Evolutionary conservation across 148 eudicot genomes (phyloP), one percentile per base, ranked within the genome.

Genomic region (Dianthus caryophyllus): DNA sequence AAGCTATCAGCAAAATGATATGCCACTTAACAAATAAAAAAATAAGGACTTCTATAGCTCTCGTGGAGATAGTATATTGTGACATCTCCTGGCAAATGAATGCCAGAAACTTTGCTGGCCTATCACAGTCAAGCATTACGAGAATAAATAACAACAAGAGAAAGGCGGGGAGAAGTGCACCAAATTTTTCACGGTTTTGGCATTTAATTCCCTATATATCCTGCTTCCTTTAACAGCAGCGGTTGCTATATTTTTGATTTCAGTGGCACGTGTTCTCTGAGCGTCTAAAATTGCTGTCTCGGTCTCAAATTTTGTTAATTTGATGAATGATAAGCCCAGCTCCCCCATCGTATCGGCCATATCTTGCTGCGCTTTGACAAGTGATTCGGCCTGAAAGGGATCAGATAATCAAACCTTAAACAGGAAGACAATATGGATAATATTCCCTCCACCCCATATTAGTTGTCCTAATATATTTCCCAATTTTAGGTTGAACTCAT

Each of bases 291-390:
- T 18, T 1, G 96, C 90, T 65, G 83, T 71, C 81, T 86, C 82
- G 51, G 86, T 88, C 77, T 94, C 99, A 78, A 94, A 86, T 68
- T 90, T 94, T 20, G 97, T 82, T 79, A 94, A 70, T 78, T 90
- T 94, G 33, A 94, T 81, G 68, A 88, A 86, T 31, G 97, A 82
- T 29, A 94, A 70, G 51, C 99, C 99, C 70, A 94, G 71, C 47
- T 86, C 96, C 46, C 99, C 99, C 92, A 88, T 80, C 22, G 96
- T 84, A 67, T 90, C 95, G 48, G 90, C 97, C 84, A 88, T 82
- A 48, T 83, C 86, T 76, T 88, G 96, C 73, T 94, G 96, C 58
- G 88, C 87, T 75, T 90, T 94, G 52, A 86, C 96, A 75, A 90
- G 84, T 62, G 84, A 74, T 79, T 94, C 99, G 20, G 97, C 99